Conservation (phyloP, 2,329 filamentous ascomycete genomes). For the Talaromyces amestolkiae region DNA sequence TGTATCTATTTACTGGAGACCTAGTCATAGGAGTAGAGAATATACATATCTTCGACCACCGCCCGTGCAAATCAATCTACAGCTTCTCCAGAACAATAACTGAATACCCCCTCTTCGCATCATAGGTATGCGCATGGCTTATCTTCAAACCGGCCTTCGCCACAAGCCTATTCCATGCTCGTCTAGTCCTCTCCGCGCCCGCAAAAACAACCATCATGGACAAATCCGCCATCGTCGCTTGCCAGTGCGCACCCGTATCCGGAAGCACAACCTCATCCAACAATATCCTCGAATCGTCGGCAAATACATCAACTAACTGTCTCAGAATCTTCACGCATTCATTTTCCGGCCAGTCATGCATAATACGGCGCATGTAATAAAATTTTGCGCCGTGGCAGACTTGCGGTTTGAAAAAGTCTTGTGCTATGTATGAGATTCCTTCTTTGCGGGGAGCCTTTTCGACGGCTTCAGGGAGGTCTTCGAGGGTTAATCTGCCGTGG, state of each 20-base stretch:
- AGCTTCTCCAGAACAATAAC: conserved; percentile 10
- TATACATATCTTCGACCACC: neutral
- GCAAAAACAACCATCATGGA: conserved; percentile 38
- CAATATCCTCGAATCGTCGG: conserved; percentile 35
- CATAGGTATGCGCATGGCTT: conserved; percentile 25
- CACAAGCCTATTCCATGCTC: conserved; percentile 30
- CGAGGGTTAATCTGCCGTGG: conserved; percentile 5
- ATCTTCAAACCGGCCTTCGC: conserved; percentile 20
- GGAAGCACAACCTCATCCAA: conserved; percentile 45
- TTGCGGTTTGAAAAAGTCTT: conserved; percentile 22
- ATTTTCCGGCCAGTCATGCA: conserved; percentile 18
- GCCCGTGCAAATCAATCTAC: neutral
- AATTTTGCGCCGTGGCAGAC: conserved; percentile 16
- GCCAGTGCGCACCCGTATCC: conserved; percentile 29
- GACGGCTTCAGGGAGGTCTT: conserved; percentile 17
- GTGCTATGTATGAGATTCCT: conserved; percentile 15
- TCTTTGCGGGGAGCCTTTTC: conserved; percentile 8
- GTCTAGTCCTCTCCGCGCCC: conserved; percentile 33
- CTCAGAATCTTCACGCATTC: conserved; percentile 16
- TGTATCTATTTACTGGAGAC: neutral
- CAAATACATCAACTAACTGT: conserved; percentile 4
- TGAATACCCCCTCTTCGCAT: conserved; percentile 1
- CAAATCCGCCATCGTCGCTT: conserved; percentile 35
- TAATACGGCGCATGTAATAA: conserved; percentile 16
- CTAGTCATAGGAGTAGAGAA: neutral